Evolutionary conservation across 768 basidiomycete species (phyloP), one percentile per base, ranked within the genome.

Genomic region (Strobilomyces confusus): DNA sequence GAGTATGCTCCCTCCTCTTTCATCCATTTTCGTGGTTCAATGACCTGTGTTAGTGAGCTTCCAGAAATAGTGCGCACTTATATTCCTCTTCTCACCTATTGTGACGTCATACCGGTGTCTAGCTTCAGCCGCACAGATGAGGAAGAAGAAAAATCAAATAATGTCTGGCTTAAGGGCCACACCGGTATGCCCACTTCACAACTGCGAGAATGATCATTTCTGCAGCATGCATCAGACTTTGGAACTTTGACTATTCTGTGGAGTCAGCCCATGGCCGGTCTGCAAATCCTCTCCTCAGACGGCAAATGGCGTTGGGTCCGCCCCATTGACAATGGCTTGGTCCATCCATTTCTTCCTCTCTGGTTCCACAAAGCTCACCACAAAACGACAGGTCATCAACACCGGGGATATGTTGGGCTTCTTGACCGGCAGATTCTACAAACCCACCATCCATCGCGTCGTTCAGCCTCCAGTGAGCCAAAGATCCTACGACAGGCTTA

Each of bases 101-200:
- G 23, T 22, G 38, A 45, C 11, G 17, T 12, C 8, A 11, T 6
- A 23, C 40, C 17, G 34, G 13, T 48, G 20, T 4, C 34, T 45
- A 82, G 80, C 59, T 79, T 78, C 55, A 80, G 79, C 5, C 74
- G 80, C 19, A 70, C 73, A 9, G 60, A 70, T 43, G 77, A 77
- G 25, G 81, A 82, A 11, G 81, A 82, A 52, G 52, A 52, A 30
- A 74, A 72, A 52, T 75, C 79, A 0, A 77, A 77, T 44, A 78
- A 80, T 25, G 79, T 83, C 22, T 82, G 79, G 80, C 63, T 83
- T 6, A 82, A 81, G 54, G 81, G 81, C 3, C 82, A 83, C 54
- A 79, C 78, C 15, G 80, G 81, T 82, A 50, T 0, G 61, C 33
- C 13, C 19, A 34, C 32, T 9, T 32, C 5, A 6, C 9, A 11